Base-by-base conservation (phyloP, 345 rosid genomes). In the Moringa oleifera region DNA sequence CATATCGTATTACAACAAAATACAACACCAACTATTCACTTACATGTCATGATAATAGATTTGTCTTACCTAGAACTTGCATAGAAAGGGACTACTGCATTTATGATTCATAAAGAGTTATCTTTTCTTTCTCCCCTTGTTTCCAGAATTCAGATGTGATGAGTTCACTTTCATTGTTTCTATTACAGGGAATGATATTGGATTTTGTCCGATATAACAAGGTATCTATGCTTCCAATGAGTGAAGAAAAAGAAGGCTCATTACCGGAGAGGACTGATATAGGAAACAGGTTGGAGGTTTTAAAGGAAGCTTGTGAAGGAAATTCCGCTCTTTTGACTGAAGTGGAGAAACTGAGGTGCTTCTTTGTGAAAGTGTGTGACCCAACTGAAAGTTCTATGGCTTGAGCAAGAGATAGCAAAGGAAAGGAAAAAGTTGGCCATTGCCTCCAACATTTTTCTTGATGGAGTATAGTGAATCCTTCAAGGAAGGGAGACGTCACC, bases 121-220 rank as follows among this genome's bases (percentile, higher is more conserved):
- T 7, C 47, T 41, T 41, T 41, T 41, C 47, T 41, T n/a, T 15
- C 13, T 41, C 17, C 47, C 47, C 47, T 15, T 51, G 54, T 19
- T 51, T 51, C 6, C 23, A 25, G 62, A 11, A 31, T 61, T 53
- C 23, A 16, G 19, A 57, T 59, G 9, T 55, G 61, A 61, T 16
- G 54, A 67, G 63, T 33, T 11, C 11, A 11, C 11, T 33, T 33
- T 33, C 6, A 33, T 41, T 4, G 47, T 41, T 41, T 41, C 1
- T 62, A 50, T 50, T 55, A 18, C 80, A 89, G 98, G 84, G 81
- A 74, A 78, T 92, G 79, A 80, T 89, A 88, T 15, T 87, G 77
- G 79, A 82, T 61, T 79, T 89, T 7, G 21, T 92, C 54, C 58
- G 45, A 25, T 80, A 85, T 68, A 58, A 41, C 45, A 76, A 76